These are phyloP conservation scores for Ascosphaera aggregata DNA, from an alignment of 2,329 filamentous ascomycete species.

Conservation along the genomic window DNA sequence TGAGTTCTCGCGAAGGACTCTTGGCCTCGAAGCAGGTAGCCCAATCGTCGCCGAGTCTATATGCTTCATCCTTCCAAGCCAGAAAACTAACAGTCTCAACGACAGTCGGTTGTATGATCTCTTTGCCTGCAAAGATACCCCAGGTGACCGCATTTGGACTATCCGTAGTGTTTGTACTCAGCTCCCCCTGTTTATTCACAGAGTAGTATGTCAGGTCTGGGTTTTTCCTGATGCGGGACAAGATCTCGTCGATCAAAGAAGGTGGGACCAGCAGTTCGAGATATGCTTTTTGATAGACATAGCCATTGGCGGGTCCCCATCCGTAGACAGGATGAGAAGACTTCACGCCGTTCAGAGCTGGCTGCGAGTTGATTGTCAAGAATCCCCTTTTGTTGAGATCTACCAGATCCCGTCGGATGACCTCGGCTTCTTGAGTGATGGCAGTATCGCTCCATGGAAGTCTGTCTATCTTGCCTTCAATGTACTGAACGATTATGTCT, in stretches of 20 bases:
- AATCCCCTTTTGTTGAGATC: constrained; percentile 68
- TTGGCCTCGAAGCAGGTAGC: constrained; percentile 63
- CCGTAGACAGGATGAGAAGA: constrained; percentile 72
- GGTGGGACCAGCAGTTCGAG: constrained; percentile 76
- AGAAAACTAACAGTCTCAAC: constrained; percentile 95
- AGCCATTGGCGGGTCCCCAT: constrained; percentile 87
- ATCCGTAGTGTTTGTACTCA: constrained; percentile 63
- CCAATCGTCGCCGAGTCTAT: constrained; percentile 80
- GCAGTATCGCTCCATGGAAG: constrained; percentile 88
- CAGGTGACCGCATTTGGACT: constrained; percentile 96
- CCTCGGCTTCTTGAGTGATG: constrained; percentile 59
- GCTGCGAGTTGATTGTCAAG: constrained; percentile 93
- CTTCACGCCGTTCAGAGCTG: constrained; percentile 74
- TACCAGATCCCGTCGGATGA: constrained; percentile 54
- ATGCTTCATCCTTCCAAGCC: constrained; percentile 97
- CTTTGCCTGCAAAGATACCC: constrained; percentile 96
- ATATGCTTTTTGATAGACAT: constrained; percentile 97
- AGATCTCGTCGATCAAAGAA: constrained; percentile 51
- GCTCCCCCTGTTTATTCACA: constrained; percentile 58
- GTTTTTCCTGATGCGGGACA: constrained; percentile 52
- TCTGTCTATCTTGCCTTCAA: constrained; percentile 55
- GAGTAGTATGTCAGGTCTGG: constrained; percentile 84
- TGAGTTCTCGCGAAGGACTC: constrained; percentile 54
- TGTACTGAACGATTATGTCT: constrained; percentile 62
- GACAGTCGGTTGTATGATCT: constrained; percentile 99